Base-by-base conservation (phyloP, 192 early-diverging fungal genomes). In the Endogone sp. region DNA sequence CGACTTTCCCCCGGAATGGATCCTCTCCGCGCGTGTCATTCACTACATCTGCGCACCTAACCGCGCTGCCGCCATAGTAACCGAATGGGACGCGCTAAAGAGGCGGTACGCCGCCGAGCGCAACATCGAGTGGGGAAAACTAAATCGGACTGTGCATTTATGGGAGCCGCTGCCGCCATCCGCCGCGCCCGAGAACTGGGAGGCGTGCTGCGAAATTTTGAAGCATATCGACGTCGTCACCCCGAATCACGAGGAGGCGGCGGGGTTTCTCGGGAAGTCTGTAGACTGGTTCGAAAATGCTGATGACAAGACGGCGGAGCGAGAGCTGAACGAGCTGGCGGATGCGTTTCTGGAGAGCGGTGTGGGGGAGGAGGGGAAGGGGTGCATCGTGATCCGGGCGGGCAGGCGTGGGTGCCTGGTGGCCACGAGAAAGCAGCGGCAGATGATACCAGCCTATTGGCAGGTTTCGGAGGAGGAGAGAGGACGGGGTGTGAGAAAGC, bases 161-260 rank as follows among this genome's bases (percentile, higher is more conserved):
- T 82, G 81, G 81, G 81, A 82, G 29, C 81, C 81, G n/a, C 25
- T 77, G 10, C 81, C 81, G 3, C 69, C 70, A 64, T 66, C 65
- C 29, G 66, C 71, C 22, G 30, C 64, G 27, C 66, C 72, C 61
- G 72, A 74, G 63, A 70, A 69, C 31, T 67, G 63, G 10, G 23
- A 62, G 23, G 62, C 21, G 3, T 68, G 66, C 21, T 44, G 60
- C 6, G 61, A 71, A 25, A 68, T 65, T 2, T 74, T 71, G 54
- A 60, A 67, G 22, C 26, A 67, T 16, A 62, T 77, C 16, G 67
- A 76, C 65, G 62, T 82, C 8, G 24, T 82, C 23, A 72, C 68
- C n/a, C 81, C 81, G 0, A 82, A 82, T 63, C 78, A 82, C 58
- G 78, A 82, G 62, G 81, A 82, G 56, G 70, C 73, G 3, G 81